Base-by-base conservation (phyloP, 129 eudicot species). In the Gnaphalium uliginosum region DNA sequence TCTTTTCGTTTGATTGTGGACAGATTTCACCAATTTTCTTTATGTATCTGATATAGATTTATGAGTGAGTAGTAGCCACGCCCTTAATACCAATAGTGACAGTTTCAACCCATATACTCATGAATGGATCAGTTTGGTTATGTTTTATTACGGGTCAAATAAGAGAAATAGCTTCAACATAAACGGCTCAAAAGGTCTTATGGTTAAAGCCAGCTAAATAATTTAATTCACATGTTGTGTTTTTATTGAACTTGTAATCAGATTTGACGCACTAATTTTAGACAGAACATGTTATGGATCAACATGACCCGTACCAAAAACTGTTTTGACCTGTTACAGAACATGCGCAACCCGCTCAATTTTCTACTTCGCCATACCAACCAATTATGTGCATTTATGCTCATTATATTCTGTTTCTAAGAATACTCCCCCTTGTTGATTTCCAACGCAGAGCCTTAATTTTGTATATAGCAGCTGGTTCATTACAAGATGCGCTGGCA, bases 401-500 rank as follows among this genome's bases (percentile, higher is more conserved):
- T 46, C n/a, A 46, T 14, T 46, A 14, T 46, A 46, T 46, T 46
- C 53, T 46, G 53, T 3, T 46, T 46, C 6, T 46, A 14, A 46
- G n/a, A 46, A 46, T 46, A 46, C 18, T 14, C 17, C 14, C 5
- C 27, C 58, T 71, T 61, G 33, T 66, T 57, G 24, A 2, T 60
- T 21, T 39, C 1, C 70, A 11, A 25, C 79, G 81, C 91, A 93
- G 98, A 86, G 96, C 97, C 61, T 85, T 94, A 71, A 79, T 91
- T 15, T 78, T 94, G 89, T 94, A 87, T 43, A 88, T 88, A 13
- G 99, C 99, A 10, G 96, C 97, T 48, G 99, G 96, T 73, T 89
- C 96, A 58, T 74, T 94, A 76, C 99, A 86, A 77, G 99, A 94
- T 81, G 99, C 96, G 30, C 75, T 94, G 58, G 86, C 94, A 2